Evolutionary conservation across 2,329 filamentous ascomycete species (phyloP).

Genomic region (Xylaria multiplex): DNA sequence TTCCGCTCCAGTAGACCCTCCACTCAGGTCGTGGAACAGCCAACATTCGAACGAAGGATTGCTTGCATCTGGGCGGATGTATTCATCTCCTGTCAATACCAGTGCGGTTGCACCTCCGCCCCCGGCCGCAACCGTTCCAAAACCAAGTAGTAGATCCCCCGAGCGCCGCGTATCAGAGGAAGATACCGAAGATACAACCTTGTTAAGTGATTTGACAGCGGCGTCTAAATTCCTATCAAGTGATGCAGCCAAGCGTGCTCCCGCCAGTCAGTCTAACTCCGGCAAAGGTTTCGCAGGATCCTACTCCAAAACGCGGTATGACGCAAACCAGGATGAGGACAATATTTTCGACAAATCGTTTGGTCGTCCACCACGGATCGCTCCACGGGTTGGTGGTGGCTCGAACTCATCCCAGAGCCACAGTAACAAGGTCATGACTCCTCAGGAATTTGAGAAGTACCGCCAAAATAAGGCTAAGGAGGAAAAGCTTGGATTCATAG

Average conservation of each 20-base stretch:
- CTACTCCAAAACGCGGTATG: conserved; percentile 47
- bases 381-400: conserved; percentile 50
- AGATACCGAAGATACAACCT: conserved; percentile 64
- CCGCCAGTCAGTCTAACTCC: conserved; percentile 38
- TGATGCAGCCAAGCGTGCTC: conserved; percentile 33
- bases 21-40: conserved; percentile 62
- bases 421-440: conserved; percentile 86
- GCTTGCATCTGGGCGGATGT: conserved; percentile 52
- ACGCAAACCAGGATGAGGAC: conserved; percentile 58
- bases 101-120: conserved; percentile 51
- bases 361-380: conserved; percentile 51
- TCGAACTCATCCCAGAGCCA: conserved; percentile 60
- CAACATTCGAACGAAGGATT: conserved; percentile 62
- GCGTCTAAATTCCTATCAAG: conserved; percentile 58
- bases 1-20: conserved; percentile 56
- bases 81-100: conserved; percentile 47
- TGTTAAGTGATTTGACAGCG: conserved; percentile 63
- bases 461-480: conserved; percentile 77
- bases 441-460: conserved; percentile 85
- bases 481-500: conserved; percentile 54
- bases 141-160: conserved; percentile 43
- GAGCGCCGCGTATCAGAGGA: conserved; percentile 48
- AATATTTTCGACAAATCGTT: conserved; percentile 65
- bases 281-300: conserved; percentile 47
- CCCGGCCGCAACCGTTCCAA: conserved; percentile 37